Evolutionary conservation across 2,329 filamentous ascomycete species (phyloP), one percentile per base, ranked within the genome.

Genomic region (Chlorencoelia australis): DNA sequence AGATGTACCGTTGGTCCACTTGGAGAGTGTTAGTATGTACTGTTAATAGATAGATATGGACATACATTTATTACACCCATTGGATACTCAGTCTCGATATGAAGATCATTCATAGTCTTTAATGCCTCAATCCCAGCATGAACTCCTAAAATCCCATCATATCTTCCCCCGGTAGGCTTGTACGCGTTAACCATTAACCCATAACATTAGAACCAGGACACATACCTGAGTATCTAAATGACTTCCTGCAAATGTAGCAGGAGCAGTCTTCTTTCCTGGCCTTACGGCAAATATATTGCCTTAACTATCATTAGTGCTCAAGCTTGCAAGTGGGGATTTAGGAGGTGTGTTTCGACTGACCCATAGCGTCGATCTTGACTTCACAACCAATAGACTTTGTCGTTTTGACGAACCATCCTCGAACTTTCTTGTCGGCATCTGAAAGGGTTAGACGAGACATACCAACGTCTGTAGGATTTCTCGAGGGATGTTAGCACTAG

Each of bases 381-480:
- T 67, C 65, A 55, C 83, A 89, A 7, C 78, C 80, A 0, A 87
- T 61, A 0, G 61, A 63, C 48, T 72, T 60, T 1, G 73, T 75
- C 0, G 74, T 77, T 13, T 75, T 56, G 0, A 77, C 68, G 45
- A 91, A 87, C 83, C 83, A 91, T 55, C 83, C 74, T 25, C 84
- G 73, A 9, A 71, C 82, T 49, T 71, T 59, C 52, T 79, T 82
- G 54, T 89, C 84, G 2, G 74, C 64, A 48, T 87, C 75, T 2
- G 77, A 78, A 14, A 89, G 67, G 3, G 82, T 65, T 1, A 89
- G 70, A 2, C 84, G 76, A 17, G 74, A 71, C 83, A 89, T 89
- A 39, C 84, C 84, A 1, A 78, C 82, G 40, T 87, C 75, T 9
- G 72, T 81, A 15, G 61, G 52, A 15, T 52, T 61, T 27, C 69